Conservation (phyloP, 2,329 filamentous ascomycete genomes). For the Aspergillus fijiensis region DNA sequence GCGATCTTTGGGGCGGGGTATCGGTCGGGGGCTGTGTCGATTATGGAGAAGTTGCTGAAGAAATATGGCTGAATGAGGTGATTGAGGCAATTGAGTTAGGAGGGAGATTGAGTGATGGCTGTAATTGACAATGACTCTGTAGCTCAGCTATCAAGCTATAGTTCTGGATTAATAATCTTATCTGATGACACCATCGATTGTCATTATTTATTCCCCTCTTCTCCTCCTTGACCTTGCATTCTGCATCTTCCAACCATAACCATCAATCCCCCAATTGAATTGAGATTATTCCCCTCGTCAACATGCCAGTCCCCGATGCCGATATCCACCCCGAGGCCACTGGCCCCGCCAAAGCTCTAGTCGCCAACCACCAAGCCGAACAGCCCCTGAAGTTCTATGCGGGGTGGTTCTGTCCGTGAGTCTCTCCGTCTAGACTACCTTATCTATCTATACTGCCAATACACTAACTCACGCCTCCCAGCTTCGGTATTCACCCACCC, state of each 20-base stretch:
- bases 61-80: constrained; percentile 60
- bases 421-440: constrained; percentile 13
- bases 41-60: constrained; percentile 70
- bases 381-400: constrained; percentile 62
- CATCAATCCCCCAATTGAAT: constrained; percentile 9
- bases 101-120: background rate
- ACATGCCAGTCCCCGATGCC: constrained; percentile 32
- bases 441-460: background rate
- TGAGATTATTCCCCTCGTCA: too few relatives aligned
- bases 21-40: constrained; percentile 69
- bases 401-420: constrained; percentile 68
- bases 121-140: background rate
- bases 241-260: constrained; percentile 24
- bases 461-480: constrained; percentile 16
- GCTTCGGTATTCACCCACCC: constrained; percentile 30
- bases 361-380: constrained; percentile 33
- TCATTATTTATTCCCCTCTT: background rate
- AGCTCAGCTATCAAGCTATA: background rate
- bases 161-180: constrained; percentile 8
- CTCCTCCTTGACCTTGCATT: background rate
- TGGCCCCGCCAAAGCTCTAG: constrained; percentile 43
- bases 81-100: constrained; percentile 17
- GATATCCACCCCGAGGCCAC: constrained; percentile 48
- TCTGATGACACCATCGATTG: constrained; percentile 10
- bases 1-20: constrained; percentile 82